Evolutionary conservation across 139 green algal species (phyloP), one percentile per base, ranked within the genome.

Genomic region (Tetradesmus lagerheimii): DNA sequence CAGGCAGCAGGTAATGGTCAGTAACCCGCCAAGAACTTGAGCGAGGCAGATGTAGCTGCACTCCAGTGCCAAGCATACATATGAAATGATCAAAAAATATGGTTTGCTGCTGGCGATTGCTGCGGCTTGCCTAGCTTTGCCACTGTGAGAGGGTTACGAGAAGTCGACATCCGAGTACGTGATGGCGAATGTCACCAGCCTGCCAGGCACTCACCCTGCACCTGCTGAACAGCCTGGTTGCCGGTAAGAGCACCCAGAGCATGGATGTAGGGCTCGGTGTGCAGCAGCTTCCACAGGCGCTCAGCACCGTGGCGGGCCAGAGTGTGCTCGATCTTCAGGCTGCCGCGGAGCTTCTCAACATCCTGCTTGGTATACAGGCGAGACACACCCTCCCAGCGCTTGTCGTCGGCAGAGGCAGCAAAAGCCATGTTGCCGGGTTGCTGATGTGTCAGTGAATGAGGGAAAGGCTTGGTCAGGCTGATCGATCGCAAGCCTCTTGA

Each of bases 201-300:
- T 20, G 20, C 20, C 57, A 67, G 23, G 57, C 57, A 67, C 39
- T 74, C 45, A 86, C 80, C 80, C 16, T 86, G 80, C 80, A 86
- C 80, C 15, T 86, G 80, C 80, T 86, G 80, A 31, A 86, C 80
- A 29, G 86, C 86, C 53, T 90, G 86, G 74, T 91, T 91, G 78
- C 86, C 88, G 2, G 94, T 96, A 62, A 98, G 91, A 0, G 95
- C 95, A 39, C 96, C 96, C 66, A 98, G 94, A 14, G 80, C 80
- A 67, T 93, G 96, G 34, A 98, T 91, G 85, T 96, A 98, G 37
- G 92, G 87, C 43, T 91, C 86, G 1, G 34, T 92, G 78, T 97
- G 90, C 83, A 98, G 92, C 67, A 97, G 93, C 80, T 92, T 75
- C 96, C 96, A 98, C 62, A 98, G 92, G 75, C 95, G 94, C 90